A percentile compares a stretch with the other conserved stretches of the same genome.
phyloP scores from a whole-genome alignment of 805 yeast genomes.

The Kluyveromyces dobzhanskii region DNA sequence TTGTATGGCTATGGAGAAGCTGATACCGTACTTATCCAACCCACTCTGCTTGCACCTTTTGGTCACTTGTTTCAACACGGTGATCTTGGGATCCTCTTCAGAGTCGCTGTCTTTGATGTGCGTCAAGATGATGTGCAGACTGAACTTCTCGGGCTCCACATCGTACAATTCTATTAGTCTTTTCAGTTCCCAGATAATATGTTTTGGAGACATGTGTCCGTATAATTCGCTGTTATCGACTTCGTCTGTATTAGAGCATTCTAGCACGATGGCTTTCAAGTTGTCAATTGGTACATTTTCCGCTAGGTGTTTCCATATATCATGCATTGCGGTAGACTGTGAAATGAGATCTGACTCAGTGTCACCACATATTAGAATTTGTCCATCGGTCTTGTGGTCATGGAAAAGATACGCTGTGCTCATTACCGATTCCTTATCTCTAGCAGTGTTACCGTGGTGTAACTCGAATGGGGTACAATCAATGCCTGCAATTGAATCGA shows the following conservation, averaged over 20 bases:
- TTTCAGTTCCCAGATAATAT: conserved; percentile 49
- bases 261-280: conserved; percentile 57
- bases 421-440: conserved; percentile 21
- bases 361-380: conserved; percentile 71
- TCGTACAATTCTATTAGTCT: conserved; percentile 33
- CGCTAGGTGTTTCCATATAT: conserved; percentile 53
- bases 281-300: conserved; percentile 33
- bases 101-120: conserved; percentile 42
- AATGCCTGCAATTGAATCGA: conserved; percentile 18
- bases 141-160: conserved; percentile 30
- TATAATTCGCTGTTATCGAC: conserved; percentile 44
- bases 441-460: conserved; percentile 35
- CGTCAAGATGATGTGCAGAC: conserved; percentile 34
- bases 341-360: conserved; percentile 61
- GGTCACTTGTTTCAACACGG: conserved; percentile 40
- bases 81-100: conserved; percentile 46
- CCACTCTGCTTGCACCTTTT: conserved; percentile 28
- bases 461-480: conserved; percentile 32
- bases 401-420: conserved; percentile 54
- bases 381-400: conserved; percentile 26
- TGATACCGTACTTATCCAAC: conserved; percentile 31
- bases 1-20: conserved; percentile 22
- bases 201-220: conserved; percentile 74
- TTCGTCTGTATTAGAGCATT: conserved; percentile 57
- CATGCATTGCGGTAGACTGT: conserved; percentile 21